phyloP scores from a whole-genome alignment of 331 rosid genomes.

The Quercus lobata region DNA sequence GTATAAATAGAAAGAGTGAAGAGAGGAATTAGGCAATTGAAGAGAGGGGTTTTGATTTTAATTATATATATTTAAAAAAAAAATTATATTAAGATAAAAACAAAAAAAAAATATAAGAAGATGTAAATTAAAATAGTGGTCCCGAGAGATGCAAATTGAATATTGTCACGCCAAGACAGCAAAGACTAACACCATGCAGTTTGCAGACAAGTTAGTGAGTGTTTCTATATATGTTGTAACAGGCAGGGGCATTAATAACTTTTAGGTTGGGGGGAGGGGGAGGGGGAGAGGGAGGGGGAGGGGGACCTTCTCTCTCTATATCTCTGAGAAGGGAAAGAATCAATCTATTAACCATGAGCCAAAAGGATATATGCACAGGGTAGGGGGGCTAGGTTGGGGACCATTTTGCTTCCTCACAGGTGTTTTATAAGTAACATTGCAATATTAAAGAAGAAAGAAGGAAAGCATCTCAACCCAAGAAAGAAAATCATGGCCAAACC shows the following conservation, averaged over 20 bases:
- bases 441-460: conserved; percentile 23
- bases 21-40: neutral
- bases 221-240: conserved; percentile 45
- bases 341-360: conserved; percentile 32
- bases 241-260: conserved; percentile 40
- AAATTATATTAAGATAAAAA: too few relatives aligned
- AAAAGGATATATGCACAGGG: conserved; percentile 20
- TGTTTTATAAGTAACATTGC: conserved; percentile 33
- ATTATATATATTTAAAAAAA: too few relatives aligned
- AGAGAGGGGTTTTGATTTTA: neutral
- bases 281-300: conserved; percentile 26
- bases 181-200: conserved; percentile 60
- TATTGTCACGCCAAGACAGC: conserved; percentile 78
- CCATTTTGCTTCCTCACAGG: conserved; percentile 50
- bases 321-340: conserved; percentile 6
- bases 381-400: conserved; percentile 39
- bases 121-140: conserved; percentile 50
- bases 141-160: conserved; percentile 76
- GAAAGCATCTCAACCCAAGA: conserved; percentile 30
- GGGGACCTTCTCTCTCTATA: conserved; percentile 32
- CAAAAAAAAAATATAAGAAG: conserved; percentile 16
- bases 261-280: conserved; percentile 38
- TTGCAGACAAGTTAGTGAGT: conserved; percentile 63
- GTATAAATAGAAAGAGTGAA: conserved; percentile 39
- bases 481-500: conserved; percentile 6